phyloP scores from a whole-genome alignment of 352 stramenopile genomes.

The Phytophthora pinifolia region DNA sequence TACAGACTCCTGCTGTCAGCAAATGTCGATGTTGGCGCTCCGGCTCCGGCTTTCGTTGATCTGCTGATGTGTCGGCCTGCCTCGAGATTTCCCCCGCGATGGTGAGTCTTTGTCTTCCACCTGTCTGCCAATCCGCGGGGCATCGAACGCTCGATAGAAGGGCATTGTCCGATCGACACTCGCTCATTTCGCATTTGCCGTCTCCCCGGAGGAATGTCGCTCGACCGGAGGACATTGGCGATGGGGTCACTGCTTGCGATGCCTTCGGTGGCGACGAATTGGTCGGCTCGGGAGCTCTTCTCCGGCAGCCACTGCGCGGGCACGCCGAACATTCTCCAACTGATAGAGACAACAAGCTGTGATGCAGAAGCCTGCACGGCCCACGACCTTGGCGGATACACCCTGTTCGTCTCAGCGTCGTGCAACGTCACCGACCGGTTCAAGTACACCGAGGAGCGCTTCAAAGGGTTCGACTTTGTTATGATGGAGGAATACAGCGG shows the following conservation, averaged over 20 bases:
- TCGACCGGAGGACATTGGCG: conserved; percentile 7
- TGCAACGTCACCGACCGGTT: conserved; percentile 35
- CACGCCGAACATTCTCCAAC: conserved; percentile 30
- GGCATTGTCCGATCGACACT: no score
- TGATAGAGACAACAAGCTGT: conserved; percentile 22
- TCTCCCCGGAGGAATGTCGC: conserved; percentile 17
- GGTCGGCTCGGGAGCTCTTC: conserved; percentile 26
- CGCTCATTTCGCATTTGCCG: conserved; percentile 22
- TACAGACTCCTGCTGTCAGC: no score
- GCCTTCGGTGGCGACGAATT: conserved; percentile 23
- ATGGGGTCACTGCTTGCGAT: conserved; percentile 7
- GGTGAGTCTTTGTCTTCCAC: conserved; percentile 22
- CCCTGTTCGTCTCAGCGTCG: conserved; percentile 22
- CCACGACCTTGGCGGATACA: conserved; percentile 23
- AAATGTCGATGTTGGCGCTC: conserved; percentile 5
- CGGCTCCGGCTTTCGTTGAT: conserved; percentile 17
- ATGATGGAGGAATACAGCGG: conserved; percentile 35
- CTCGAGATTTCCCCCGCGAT: conserved; percentile 29
- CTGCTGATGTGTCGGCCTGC: conserved; percentile 16
- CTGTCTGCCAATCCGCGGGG: conserved; percentile 30
- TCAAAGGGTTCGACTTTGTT: conserved; percentile 30
- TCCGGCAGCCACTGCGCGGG: conserved; percentile 32
- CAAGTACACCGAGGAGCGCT: conserved; percentile 24
- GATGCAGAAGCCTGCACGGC: conserved; percentile 19
- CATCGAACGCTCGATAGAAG: conserved; percentile 8